Conservation (phyloP, 495 filamentous ascomycete genomes). For the Astrocystis sublimbata region DNA sequence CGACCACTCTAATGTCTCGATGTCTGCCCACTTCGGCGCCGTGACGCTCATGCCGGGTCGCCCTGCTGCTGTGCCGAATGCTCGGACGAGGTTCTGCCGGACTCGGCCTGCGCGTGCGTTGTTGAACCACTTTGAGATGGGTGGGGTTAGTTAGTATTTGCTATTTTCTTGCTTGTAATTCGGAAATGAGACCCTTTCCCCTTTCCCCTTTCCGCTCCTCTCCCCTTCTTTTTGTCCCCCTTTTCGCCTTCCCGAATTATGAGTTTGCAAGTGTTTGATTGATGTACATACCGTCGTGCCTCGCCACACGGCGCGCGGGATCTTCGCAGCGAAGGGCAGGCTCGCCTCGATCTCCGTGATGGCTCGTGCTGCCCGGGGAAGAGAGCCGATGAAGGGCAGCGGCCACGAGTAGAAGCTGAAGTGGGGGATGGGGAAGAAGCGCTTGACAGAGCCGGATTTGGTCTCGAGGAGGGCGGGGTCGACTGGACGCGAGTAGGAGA, state of each 20-base stretch:
- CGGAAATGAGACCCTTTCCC: background rate
- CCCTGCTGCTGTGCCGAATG: slow-evolving; percentile 27
- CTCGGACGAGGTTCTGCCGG: slow-evolving; percentile 45
- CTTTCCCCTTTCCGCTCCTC: background rate
- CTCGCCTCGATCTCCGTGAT: slow-evolving; percentile 44
- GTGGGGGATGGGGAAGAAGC: slow-evolving; percentile 73
- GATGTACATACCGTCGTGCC: no score
- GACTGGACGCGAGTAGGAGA: slow-evolving; percentile 39
- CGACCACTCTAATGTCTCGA: slow-evolving; percentile 47
- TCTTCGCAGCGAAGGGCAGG: slow-evolving; percentile 29
- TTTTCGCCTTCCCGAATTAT: no score
- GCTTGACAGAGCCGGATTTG: slow-evolving; percentile 22
- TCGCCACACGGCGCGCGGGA: slow-evolving; percentile 68
- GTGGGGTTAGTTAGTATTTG: no score
- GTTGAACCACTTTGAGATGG: slow-evolving; percentile 57
- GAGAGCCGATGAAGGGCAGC: slow-evolving; percentile 59
- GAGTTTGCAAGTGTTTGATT: no score
- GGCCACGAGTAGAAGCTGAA: slow-evolving; percentile 79
- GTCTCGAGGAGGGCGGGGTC: slow-evolving; percentile 47
- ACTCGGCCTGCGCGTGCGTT: slow-evolving; percentile 40
- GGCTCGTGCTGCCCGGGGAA: slow-evolving; percentile 51
- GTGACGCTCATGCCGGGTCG: slow-evolving; percentile 18
- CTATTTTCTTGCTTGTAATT: background rate
- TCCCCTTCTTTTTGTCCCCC: background rate
- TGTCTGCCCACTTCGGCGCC: slow-evolving; percentile 45